Evolutionary conservation across 2,329 filamentous ascomycete genomes (phyloP), one percentile per base, ranked within the genome.

Genomic region (Onygena corvina): DNA sequence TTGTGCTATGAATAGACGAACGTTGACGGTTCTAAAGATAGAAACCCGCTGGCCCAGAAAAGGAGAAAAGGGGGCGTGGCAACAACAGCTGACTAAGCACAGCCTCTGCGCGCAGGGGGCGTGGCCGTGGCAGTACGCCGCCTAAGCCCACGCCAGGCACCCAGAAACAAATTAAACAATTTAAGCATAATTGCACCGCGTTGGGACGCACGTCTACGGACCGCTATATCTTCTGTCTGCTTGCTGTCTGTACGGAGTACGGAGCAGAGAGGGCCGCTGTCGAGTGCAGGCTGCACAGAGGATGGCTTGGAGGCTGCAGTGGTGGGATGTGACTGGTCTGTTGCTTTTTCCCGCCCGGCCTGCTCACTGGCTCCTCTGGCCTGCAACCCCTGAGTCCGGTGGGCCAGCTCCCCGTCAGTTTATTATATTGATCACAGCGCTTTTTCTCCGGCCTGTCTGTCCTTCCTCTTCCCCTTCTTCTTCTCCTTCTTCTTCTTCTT

Each of bases 401-500:
- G 35, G 35, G 35, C 35, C 35, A 23, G 20, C 44, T 33, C n/a
- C 16, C 31, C 33, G 11, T 46, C 14, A 16, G 48, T 51, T 49
- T 55, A 46, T 52, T 54, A n/a, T 51, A 46, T 50, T 48, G 47
- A 51, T 36, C 49, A 54, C 47, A 48, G 35, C 50, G 33, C 52
- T 50, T 53, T 45, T 51, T 49, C 14, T 46, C 27, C 46, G 38
- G 42, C 25, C 44, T 50, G 36, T 42, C 44, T 49, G 38, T 31
- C 36, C 21, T 38, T 50, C 29, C 49, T 47, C 38, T 46, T 35
- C 21, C 36, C 45, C 53, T 52, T 50, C 33, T 40, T 20, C 3
- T 16, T 14, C 16, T 38, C 38, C 6, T 34, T 49, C 46, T 29
- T 35, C 25, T 31, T 42, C 29, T 42, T 80, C 55, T 79, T 80